Conservation (phyloP, 257 asterid species). For the Anisodus acutangulus region DNA sequence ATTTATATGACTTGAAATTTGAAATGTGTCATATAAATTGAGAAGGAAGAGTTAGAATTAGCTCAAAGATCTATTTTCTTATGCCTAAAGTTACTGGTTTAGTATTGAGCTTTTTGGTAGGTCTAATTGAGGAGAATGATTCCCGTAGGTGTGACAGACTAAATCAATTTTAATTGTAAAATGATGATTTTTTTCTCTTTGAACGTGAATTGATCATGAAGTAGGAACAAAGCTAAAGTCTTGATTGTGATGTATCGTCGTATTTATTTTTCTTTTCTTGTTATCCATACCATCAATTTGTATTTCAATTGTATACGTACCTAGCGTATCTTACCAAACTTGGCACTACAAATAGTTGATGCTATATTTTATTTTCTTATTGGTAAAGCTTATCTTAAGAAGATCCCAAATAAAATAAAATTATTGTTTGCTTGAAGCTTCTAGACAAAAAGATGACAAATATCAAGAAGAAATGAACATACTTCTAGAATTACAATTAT, state of each 20-base stretch:
- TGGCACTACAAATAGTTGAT: background rate
- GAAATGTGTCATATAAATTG: too few relatives aligned
- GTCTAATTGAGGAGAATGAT: background rate
- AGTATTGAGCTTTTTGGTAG: background rate
- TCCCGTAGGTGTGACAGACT: background rate
- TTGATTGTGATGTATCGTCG: background rate
- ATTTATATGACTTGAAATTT: too few relatives aligned
- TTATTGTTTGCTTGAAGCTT: background rate
- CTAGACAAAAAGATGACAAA: background rate
- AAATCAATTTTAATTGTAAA: background rate
- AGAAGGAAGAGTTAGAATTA: background rate
- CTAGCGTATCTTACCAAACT: background rate
- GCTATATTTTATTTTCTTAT: background rate
- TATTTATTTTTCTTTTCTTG: too few relatives aligned
- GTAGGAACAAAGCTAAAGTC: background rate
- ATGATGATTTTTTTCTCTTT: background rate
- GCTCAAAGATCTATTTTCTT: background rate
- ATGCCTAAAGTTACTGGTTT: background rate
- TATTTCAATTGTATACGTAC: background rate
- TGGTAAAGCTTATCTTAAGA: too few relatives aligned
- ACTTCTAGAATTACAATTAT: background rate
- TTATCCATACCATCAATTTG: background rate
- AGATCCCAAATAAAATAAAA: too few relatives aligned
- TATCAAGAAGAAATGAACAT: background rate
- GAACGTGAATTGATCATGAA: background rate